Conservation (phyloP, 2,329 filamentous ascomycete species). For the Fusarium pseudoanthophilum region DNA sequence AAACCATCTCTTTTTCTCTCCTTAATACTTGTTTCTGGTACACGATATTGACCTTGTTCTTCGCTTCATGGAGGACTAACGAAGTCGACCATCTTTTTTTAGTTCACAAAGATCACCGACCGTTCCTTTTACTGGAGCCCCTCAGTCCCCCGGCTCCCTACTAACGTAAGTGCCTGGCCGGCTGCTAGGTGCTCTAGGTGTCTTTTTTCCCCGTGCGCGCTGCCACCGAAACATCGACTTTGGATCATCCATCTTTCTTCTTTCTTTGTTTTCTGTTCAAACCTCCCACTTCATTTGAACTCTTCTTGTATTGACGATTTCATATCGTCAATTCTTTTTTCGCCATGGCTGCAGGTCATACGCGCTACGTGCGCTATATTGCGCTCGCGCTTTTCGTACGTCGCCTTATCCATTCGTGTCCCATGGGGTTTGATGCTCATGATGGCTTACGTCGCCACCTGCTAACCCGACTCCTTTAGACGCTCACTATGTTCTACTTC, state of each 20-base stretch:
- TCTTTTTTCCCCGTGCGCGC: slow-evolving; percentile 35
- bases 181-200: slow-evolving; percentile 3
- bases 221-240: slow-evolving; percentile 21
- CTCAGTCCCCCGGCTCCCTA: slow-evolving; percentile 7
- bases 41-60: background rate
- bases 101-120: slow-evolving; percentile 13
- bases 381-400: slow-evolving; percentile 86
- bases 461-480: slow-evolving; percentile 30
- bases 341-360: slow-evolving; percentile 73
- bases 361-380: slow-evolving; percentile 81
- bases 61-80: background rate
- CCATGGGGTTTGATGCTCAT: background rate
- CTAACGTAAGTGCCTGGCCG: background rate
- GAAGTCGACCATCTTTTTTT: slow-evolving; percentile 10
- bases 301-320: slow-evolving; percentile 21
- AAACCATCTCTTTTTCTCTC: background rate
- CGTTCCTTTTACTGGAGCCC: slow-evolving; percentile 7
- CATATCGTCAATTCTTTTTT: slow-evolving; percentile 34
- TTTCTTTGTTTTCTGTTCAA: slow-evolving; percentile 26
- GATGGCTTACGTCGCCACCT: slow-evolving; percentile 15
- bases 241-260: slow-evolving; percentile 36
- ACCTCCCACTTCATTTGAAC: slow-evolving; percentile 12
- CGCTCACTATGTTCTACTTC: slow-evolving; percentile 75
- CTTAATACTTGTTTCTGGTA: background rate
- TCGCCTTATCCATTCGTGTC: slow-evolving; percentile 33